A percentile compares a stretch with the other conserved stretches of the same genome.
These are phyloP conservation scores for Tetracladium setigerum DNA, from an alignment of 495 filamentous ascomycete species.

Conservation along the genomic window DNA sequence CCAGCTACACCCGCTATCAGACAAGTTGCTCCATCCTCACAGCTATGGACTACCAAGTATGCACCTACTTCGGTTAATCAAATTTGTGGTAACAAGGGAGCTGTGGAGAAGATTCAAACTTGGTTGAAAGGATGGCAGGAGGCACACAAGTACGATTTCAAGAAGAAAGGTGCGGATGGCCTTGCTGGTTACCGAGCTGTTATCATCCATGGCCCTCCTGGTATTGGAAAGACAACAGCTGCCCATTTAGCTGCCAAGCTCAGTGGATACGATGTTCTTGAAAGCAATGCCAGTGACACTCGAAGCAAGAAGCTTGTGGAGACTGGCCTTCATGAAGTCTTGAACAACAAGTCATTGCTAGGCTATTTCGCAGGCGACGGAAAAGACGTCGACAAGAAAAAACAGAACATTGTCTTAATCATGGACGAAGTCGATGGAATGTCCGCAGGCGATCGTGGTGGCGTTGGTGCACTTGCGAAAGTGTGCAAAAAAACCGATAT, in stretches of 20 bases:
- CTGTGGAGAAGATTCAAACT: constrained; percentile 78
- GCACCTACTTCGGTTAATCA: constrained; percentile 75
- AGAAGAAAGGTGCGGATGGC: constrained; percentile 73
- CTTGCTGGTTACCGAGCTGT: constrained; percentile 71
- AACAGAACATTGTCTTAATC: constrained; percentile 89
- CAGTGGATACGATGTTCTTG: constrained; percentile 87
- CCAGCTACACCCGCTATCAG: constrained; percentile 19
- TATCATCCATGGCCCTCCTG: constrained; percentile 90
- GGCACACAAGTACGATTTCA: constrained; percentile 65
- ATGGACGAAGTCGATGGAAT: constrained; percentile 99
- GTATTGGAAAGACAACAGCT: constrained; percentile 96
- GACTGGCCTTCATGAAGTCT: constrained; percentile 70
- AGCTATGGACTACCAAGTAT: constrained; percentile 95
- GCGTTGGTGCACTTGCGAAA: constrained; percentile 87
- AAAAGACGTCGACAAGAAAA: constrained; percentile 68
- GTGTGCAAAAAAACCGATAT: constrained; percentile 93
- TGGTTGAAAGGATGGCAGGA: constrained; percentile 83
- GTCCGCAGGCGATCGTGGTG: constrained; percentile 94
- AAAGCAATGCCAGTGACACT: constrained; percentile 96
- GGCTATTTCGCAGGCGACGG: constrained; percentile 87
- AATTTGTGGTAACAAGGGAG: constrained; percentile 91
- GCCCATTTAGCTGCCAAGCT: constrained; percentile 90
- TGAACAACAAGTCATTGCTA: constrained; percentile 87
- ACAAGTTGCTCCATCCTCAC: constrained; percentile 30
- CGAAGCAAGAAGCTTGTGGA: constrained; percentile 97